phyloP scores from a whole-genome alignment of 768 basidiomycete species.

The Leccinum longicurvipes region DNA sequence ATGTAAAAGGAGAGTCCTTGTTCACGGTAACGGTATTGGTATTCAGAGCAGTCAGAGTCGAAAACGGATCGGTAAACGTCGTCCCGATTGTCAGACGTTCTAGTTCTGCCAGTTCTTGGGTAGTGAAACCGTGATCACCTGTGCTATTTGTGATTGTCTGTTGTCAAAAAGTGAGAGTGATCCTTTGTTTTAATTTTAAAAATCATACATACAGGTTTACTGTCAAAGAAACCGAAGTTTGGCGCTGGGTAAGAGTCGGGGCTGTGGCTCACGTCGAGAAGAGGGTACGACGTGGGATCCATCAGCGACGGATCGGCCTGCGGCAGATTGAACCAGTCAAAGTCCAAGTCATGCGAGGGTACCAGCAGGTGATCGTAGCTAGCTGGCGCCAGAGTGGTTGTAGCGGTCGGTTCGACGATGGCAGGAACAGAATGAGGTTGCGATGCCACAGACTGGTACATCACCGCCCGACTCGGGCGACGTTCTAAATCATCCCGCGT shows the following conservation, averaged over 20 bases:
- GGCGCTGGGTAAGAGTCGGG: not conserved
- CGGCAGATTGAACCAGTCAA: slow-evolving; percentile 15
- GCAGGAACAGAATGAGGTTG: not conserved
- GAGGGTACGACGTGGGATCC: not conserved
- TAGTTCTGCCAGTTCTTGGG: slow-evolving; percentile 13
- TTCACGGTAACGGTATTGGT: not conserved
- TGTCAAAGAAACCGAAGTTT: slow-evolving; percentile 5
- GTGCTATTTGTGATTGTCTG: not conserved
- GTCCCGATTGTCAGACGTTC: slow-evolving; percentile 17
- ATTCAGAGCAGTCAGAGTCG: not conserved
- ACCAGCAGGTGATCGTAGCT: not conserved
- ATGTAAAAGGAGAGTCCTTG: not conserved
- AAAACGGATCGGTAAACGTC: slow-evolving; percentile 27
- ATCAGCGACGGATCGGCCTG: slow-evolving; percentile 2
- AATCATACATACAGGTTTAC: slow-evolving; percentile 13
- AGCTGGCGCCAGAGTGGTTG: not conserved
- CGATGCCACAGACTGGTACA: slow-evolving; percentile 33
- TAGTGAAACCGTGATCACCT: slow-evolving; percentile 1
- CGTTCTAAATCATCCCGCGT: slow-evolving; percentile 34
- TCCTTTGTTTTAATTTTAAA: not conserved
- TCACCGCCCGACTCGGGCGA: slow-evolving; percentile 30
- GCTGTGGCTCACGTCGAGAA: slow-evolving; percentile 1
- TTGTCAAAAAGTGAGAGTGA: not conserved
- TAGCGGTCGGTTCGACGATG: slow-evolving; percentile 1
- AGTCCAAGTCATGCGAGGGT: not conserved